Percentiles rank a stretch among this genome's conserved stretches.
Evolutionary conservation across 768 basidiomycete genomes (phyloP).

Genomic region (Tricholoma saponaceum): DNA sequence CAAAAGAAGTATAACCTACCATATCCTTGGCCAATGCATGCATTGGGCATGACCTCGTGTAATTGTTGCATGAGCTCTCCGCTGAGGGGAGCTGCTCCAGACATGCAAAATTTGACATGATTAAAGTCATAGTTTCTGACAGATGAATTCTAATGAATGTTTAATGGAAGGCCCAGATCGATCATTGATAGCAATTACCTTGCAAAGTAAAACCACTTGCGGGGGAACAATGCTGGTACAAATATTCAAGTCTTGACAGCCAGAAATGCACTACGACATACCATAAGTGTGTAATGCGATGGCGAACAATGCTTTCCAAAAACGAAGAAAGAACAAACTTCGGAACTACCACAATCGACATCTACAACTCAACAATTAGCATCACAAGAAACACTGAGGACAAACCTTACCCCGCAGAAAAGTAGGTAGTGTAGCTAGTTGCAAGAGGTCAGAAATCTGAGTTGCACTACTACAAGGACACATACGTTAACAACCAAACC

Average conservation of each 20-base stretch:
- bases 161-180: constrained; percentile 5
- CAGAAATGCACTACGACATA: constrained; percentile 22
- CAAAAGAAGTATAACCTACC: constrained; percentile 27
- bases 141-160: constrained; percentile 41
- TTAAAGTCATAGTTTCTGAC: constrained; percentile 45
- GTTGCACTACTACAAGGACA: not conserved
- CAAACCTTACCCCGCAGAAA: constrained; percentile 45
- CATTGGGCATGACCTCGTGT: constrained; percentile 49
- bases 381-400: not conserved
- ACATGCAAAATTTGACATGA: constrained; percentile 48
- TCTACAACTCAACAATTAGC: constrained; percentile 24
- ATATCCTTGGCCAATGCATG: constrained; percentile 63
- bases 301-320: constrained; percentile 48
- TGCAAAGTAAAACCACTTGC: constrained; percentile 62
- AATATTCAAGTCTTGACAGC: not conserved
- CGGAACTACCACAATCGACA: constrained; percentile 56
- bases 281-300: constrained; percentile 55
- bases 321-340: constrained; percentile 59
- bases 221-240: constrained; percentile 56
- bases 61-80: constrained; percentile 47
- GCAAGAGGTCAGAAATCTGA: constrained; percentile 3
- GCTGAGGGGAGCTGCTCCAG: constrained; percentile 62
- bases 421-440: constrained; percentile 45
- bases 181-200: constrained; percentile 33
- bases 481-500: constrained; percentile 55